phyloP scores from a whole-genome alignment of 148 eudicot species.

The Vaccinium vitisidaea region DNA sequence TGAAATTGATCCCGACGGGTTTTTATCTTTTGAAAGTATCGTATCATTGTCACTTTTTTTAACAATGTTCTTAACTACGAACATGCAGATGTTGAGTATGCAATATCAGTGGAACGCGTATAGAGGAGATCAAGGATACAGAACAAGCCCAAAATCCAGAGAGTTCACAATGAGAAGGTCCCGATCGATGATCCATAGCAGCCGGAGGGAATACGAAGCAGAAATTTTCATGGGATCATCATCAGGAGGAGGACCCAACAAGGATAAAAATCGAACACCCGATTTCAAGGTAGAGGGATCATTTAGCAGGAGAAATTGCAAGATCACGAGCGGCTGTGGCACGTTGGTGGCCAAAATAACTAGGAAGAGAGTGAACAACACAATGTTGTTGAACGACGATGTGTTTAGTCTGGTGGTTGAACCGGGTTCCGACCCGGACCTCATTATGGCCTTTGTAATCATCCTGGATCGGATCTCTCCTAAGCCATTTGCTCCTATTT shows the following conservation, averaged over 20 bases:
- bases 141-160: neutral
- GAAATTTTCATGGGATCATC: constrained; percentile 18
- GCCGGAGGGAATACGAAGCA: constrained; percentile 17
- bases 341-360: constrained; percentile 24
- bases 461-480: constrained; percentile 29
- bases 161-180: neutral
- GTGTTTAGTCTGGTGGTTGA: constrained; percentile 21
- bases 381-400: constrained; percentile 21
- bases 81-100: constrained; percentile 14
- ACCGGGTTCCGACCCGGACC: constrained; percentile 21
- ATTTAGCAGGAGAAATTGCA: constrained; percentile 27
- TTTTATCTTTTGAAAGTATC: too few relatives aligned
- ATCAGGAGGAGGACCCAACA: neutral
- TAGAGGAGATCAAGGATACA: constrained; percentile 17
- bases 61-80: neutral
- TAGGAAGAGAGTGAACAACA: constrained; percentile 21
- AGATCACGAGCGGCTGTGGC: constrained; percentile 10
- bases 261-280: neutral
- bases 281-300: constrained; percentile 28
- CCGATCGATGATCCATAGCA: neutral
- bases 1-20: too few relatives aligned
- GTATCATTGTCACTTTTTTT: neutral
- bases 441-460: constrained; percentile 28
- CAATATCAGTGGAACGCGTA: constrained; percentile 26
- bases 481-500: constrained; percentile 20